A percentile compares a stretch with the other conserved stretches of the same genome.
Conservation (phyloP, 2,329 filamentous ascomycete genomes). For the Aspergillus candidus region DNA sequence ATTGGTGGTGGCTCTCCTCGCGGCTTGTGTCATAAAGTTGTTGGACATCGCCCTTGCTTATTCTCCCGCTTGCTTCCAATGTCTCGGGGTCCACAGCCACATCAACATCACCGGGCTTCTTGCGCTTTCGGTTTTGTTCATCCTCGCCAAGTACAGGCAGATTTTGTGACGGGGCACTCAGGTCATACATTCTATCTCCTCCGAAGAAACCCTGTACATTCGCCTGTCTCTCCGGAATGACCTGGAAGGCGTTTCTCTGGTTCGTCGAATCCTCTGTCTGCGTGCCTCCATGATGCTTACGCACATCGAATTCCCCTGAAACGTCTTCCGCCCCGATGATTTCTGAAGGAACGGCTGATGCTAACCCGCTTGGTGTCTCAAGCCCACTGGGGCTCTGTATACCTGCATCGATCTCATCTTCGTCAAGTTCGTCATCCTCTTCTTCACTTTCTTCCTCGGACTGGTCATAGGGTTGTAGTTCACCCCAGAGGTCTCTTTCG, state of each 20-base stretch:
- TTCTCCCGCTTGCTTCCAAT: constrained; percentile 64
- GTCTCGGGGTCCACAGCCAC: constrained; percentile 84
- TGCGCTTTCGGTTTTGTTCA: constrained; percentile 71
- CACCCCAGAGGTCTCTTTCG: constrained; percentile 86
- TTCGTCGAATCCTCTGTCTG: constrained; percentile 76
- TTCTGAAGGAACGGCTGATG: constrained; percentile 75
- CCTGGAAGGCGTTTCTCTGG: constrained; percentile 76
- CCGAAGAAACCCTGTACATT: constrained; percentile 91
- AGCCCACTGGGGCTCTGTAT: constrained; percentile 62
- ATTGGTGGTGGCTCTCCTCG: constrained; percentile 61
- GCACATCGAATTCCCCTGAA: constrained; percentile 80
- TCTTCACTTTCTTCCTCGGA: constrained; percentile 65
- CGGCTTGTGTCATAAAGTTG: constrained; percentile 70
- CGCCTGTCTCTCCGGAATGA: constrained; percentile 82
- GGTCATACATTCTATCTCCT: constrained; percentile 86
- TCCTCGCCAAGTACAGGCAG: constrained; percentile 74
- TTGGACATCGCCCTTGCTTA: constrained; percentile 78
- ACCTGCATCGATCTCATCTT: constrained; percentile 47
- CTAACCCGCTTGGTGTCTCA: constrained; percentile 74
- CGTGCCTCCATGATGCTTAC: constrained; percentile 76
- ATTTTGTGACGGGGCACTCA: constrained; percentile 55
- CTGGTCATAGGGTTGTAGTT: constrained; percentile 74
- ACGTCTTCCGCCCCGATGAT: constrained; percentile 69
- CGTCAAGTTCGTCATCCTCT: constrained; percentile 60
- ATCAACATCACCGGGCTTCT: constrained; percentile 94